Conservation (phyloP, 345 rosid species). For the Stellera chamaejasme region DNA sequence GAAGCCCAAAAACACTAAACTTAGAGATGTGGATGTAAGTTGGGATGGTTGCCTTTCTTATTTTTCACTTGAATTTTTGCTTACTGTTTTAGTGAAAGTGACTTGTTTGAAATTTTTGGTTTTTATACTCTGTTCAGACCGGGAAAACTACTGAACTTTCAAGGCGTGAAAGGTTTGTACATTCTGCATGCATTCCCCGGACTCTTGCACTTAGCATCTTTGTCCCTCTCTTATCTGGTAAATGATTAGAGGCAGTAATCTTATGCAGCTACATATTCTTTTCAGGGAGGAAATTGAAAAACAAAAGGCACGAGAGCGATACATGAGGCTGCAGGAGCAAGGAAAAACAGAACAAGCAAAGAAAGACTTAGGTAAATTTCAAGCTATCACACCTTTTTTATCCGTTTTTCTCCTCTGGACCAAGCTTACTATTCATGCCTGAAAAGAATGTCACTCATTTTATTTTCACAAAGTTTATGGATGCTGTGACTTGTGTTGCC, state of each 20-base stretch:
- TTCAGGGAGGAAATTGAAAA: slow-evolving; percentile 93
- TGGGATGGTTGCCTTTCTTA: background rate
- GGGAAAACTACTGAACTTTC: slow-evolving; percentile 86
- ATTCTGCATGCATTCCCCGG: slow-evolving; percentile 1
- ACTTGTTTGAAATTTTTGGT: no score
- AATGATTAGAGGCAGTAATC: background rate
- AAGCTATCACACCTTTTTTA: no score
- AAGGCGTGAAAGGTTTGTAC: slow-evolving; percentile 88
- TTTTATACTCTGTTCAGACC: slow-evolving; percentile 23
- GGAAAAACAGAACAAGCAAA: slow-evolving; percentile 96
- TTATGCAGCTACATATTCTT: slow-evolving; percentile 2
- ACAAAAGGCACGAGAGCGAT: slow-evolving; percentile 92
- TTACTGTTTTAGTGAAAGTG: no score
- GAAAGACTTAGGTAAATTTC: slow-evolving; percentile 71
- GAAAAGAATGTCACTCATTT: no score
- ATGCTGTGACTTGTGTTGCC: no score
- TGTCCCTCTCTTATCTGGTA: background rate
- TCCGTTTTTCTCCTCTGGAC: no score
- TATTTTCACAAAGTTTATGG: no score
- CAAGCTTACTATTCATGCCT: no score
- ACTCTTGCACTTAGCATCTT: background rate
- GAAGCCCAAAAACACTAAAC: slow-evolving; percentile 58
- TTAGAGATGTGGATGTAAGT: slow-evolving; percentile 55
- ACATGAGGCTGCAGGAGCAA: slow-evolving; percentile 97
- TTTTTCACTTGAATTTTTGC: no score